Conservation (phyloP, 257 asterid genomes). For the Coffea eugenioides region DNA sequence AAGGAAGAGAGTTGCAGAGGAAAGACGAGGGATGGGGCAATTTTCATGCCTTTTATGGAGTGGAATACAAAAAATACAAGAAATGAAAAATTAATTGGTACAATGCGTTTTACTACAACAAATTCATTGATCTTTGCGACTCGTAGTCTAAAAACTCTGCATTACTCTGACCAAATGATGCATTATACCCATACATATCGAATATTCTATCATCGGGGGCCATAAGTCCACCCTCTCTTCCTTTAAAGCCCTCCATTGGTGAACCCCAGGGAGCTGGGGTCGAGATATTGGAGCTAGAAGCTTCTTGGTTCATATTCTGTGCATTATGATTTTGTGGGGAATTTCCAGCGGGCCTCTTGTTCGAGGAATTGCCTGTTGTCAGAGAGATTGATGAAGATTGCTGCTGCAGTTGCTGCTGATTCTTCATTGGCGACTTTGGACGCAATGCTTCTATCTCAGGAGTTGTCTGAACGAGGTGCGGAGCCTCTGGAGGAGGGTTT, state of each 20-base stretch:
- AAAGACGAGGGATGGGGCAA: neutral
- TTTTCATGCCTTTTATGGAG: neutral
- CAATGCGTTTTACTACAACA: slow-evolving; percentile 35
- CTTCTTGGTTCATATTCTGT: slow-evolving; percentile 61
- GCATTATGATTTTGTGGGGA: slow-evolving; percentile 54
- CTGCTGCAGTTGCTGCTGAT: slow-evolving; percentile 77
- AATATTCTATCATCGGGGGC: slow-evolving; percentile 49
- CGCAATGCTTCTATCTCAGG: slow-evolving; percentile 91
- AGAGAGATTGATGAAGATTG: slow-evolving; percentile 68
- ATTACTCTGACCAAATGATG: slow-evolving; percentile 44
- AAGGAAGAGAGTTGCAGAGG: neutral
- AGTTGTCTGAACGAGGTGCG: slow-evolving; percentile 89
- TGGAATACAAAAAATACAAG: neutral
- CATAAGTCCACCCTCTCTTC: slow-evolving; percentile 52
- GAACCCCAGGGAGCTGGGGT: slow-evolving; percentile 67
- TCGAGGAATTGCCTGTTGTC: slow-evolving; percentile 59
- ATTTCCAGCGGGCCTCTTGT: slow-evolving; percentile 61
- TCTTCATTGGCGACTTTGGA: slow-evolving; percentile 98
- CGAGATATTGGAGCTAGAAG: slow-evolving; percentile 51
- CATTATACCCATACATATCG: slow-evolving; percentile 56
- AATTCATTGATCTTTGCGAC: slow-evolving; percentile 61
- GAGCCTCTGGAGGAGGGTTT: slow-evolving; percentile 97
- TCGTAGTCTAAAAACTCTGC: slow-evolving; percentile 59
- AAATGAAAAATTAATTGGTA: slow-evolving; percentile 7
- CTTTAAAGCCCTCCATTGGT: slow-evolving; percentile 47